Evolutionary conservation across 345 rosid genomes (phyloP), one percentile per base, ranked within the genome.

Genomic region (Euphorbia pulcherrima): DNA sequence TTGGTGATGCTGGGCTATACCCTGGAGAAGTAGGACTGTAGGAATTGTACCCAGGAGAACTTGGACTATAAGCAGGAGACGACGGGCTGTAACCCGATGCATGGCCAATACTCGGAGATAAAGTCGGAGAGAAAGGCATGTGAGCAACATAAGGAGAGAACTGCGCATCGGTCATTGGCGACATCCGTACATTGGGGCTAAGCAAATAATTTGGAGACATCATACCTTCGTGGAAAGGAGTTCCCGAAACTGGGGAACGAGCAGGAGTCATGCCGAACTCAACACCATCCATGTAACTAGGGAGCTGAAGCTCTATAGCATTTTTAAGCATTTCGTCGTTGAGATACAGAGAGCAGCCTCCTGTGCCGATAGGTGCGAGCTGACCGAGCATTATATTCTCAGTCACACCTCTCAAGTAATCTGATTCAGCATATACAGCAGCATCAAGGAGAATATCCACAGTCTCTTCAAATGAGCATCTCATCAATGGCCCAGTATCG

Each of bases 381-480:
- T 93, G 99, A 64, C 99, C 99, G 48, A 93, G 68, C 96, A 93
- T 93, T 67, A 93, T 93, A 76, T 93, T 93, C 72, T 93, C 99
- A 3, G 99, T 93, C 18, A 93, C 99, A 46, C 98, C 99, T 65
- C 86, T 83, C 73, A 91, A 74, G 77, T 81, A 68, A 76, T 93
- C 99, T 2, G 90, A 65, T 81, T 93, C 99, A 16, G 97, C 97
- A 78, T 85, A 91, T 29, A 89, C 97, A 21, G 99, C 97, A 69
- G 97, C 99, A 86, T 93, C 97, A 44, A 93, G 90, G 63, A 93
- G 90, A 78, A 91, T 93, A 80, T 90, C 99, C 33, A 93, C 99
- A 10, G 99, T 93, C 82, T 93, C 99, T 83, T 93, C 99, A 64
- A 93, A 93, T 24, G 96, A 93, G 74, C 99, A 93, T 63, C 99